phyloP scores from a whole-genome alignment of 306 rosid genomes.

The Sicyos baderoa region DNA sequence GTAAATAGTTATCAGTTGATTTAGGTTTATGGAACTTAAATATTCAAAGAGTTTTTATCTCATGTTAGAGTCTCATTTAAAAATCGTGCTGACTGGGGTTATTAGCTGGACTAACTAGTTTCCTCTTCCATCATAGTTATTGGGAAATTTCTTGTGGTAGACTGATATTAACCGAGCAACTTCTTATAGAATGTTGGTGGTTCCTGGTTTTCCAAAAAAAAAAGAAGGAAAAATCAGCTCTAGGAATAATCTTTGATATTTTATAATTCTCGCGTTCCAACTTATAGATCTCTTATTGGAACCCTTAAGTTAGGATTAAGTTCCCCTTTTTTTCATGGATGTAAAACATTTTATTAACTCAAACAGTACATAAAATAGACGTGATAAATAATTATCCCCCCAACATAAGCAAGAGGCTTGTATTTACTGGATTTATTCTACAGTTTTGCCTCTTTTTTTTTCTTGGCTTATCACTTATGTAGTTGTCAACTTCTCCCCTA shows the following conservation, averaged over 20 bases:
- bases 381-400: background rate
- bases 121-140: background rate
- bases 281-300: constrained; percentile 2
- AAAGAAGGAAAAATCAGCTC: background rate
- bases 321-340: background rate
- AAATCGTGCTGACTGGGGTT: background rate
- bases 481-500: no score
- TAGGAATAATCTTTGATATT: background rate
- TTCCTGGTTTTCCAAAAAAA: background rate
- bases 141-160: background rate
- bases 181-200: background rate
- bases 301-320: background rate
- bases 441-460: no score
- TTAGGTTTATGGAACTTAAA: background rate
- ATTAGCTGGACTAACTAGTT: background rate
- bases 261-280: background rate
- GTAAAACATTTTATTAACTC: background rate
- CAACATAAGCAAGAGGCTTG: no score
- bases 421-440: no score
- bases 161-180: background rate
- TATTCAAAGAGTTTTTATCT: background rate
- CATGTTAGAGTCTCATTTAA: background rate
- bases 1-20: background rate
- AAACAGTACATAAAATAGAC: background rate
- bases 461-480: no score